A percentile compares a stretch with the other conserved stretches of the same genome.
Evolutionary conservation across 176 grass and related monocot genomes (phyloP).

Genomic region (Tillandsia leiboldiana): DNA sequence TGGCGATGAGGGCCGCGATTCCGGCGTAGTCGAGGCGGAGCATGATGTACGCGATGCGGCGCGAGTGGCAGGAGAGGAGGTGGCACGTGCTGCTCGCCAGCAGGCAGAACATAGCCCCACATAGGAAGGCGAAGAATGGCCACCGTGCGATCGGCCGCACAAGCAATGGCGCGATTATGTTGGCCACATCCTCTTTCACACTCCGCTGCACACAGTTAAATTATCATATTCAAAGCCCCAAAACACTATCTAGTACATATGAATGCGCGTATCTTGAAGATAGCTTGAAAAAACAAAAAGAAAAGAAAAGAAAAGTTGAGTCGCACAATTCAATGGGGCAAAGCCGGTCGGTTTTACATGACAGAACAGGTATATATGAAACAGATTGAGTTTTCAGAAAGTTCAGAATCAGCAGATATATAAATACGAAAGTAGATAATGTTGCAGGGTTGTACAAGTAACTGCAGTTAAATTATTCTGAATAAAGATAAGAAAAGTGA

Average conservation of each 20-base stretch:
- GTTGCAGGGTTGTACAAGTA: neutral
- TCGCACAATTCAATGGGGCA: no score
- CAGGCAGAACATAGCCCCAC: slow-evolving; percentile 87
- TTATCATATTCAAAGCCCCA: no score
- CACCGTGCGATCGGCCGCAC: slow-evolving; percentile 57
- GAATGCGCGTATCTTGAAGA: no score
- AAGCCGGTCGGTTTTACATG: no score
- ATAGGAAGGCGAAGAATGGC: slow-evolving; percentile 75
- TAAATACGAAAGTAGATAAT: neutral
- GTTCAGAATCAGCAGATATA: neutral
- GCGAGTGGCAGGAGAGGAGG: slow-evolving; percentile 81
- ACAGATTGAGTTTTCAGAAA: slow-evolving; percentile 2
- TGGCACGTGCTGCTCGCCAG: slow-evolving; percentile 84
- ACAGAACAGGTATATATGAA: neutral
- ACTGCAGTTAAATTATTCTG: neutral
- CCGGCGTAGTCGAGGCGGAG: slow-evolving; percentile 81
- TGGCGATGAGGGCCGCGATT: slow-evolving; percentile 75
- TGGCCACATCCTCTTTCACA: slow-evolving; percentile 64
- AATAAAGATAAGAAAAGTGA: neutral
- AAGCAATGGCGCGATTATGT: slow-evolving; percentile 47
- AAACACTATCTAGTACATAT: no score
- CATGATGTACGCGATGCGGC: slow-evolving; percentile 68
- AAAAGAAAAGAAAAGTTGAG: no score
- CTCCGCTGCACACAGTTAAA: slow-evolving; percentile 31
- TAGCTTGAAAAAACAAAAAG: no score